Evolutionary conservation across 148 eudicot species (phyloP).

Genomic region (Persicaria tinctoria): DNA sequence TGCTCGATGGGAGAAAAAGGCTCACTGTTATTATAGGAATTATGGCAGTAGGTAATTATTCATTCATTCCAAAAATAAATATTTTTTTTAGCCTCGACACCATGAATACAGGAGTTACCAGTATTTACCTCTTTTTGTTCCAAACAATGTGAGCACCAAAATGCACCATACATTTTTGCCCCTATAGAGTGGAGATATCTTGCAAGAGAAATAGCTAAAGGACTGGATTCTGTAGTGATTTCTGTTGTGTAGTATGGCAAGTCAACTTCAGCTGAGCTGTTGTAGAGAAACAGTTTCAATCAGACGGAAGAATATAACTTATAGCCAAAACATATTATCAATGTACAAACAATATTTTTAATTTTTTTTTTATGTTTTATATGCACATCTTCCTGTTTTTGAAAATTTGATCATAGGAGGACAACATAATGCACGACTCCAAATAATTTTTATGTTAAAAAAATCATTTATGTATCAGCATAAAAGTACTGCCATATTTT

Average conservation of each 20-base stretch:
- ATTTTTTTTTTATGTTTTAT: neutral
- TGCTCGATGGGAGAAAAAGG: neutral
- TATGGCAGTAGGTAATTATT: neutral
- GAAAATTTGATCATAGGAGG: neutral
- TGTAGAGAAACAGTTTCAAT: constrained; percentile 13
- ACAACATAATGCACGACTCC: neutral
- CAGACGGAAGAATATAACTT: constrained; percentile 3
- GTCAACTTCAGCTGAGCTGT: constrained; percentile 53
- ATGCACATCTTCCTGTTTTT: neutral
- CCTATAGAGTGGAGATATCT: constrained; percentile 76
- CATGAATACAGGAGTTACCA: neutral
- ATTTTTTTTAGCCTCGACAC: neutral
- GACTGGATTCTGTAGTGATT: constrained; percentile 59
- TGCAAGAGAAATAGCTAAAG: constrained; percentile 68
- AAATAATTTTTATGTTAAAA: neutral
- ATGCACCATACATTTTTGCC: constrained; percentile 97
- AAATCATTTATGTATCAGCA: neutral
- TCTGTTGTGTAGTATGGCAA: constrained; percentile 48
- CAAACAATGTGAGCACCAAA: constrained; percentile 93
- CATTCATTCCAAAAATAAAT: neutral
- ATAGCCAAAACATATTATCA: neutral
- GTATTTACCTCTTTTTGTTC: constrained; percentile 76
- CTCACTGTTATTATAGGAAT: neutral
- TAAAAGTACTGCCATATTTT: neutral
- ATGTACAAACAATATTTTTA: neutral